These are phyloP conservation scores for Paraleonurus japonicus DNA, from an alignment of 257 asterid genomes.

Conservation along the genomic window DNA sequence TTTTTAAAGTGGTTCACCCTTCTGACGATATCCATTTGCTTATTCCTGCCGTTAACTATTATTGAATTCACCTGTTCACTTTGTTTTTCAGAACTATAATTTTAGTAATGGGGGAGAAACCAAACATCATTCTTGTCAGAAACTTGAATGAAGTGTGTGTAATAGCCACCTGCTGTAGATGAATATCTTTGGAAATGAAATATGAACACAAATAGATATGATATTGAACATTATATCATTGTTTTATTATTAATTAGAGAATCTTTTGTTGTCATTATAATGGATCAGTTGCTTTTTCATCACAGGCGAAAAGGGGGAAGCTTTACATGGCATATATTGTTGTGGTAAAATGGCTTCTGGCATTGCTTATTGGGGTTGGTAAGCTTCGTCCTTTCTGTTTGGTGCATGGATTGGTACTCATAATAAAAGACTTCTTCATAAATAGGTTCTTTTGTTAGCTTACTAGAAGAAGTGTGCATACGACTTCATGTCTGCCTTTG, in stretches of 20 bases:
- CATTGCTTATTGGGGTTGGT: constrained; percentile 92
- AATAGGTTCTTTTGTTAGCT: neutral
- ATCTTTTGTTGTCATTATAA: constrained; percentile 5
- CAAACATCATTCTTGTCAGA: neutral
- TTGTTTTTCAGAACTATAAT: neutral
- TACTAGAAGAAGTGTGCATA: neutral
- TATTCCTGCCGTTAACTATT: neutral
- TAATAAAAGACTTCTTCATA: neutral
- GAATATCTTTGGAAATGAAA: constrained; percentile 1
- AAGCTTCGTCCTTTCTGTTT: constrained; percentile 36
- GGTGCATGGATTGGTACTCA: neutral
- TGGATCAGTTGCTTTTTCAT: constrained; percentile 30
- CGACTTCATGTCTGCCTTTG: neutral
- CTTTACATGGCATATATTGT: constrained; percentile 76
- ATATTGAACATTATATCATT: neutral
- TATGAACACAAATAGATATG: neutral
- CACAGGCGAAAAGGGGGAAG: constrained; percentile 85
- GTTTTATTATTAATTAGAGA: neutral
- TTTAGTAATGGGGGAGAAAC: neutral
- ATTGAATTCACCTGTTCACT: neutral
- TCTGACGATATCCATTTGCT: neutral
- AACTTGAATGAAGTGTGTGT: constrained; percentile 8
- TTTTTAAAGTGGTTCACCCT: neutral
- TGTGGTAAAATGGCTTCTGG: constrained; percentile 81
- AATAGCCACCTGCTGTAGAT: neutral